These are phyloP conservation scores for Psophocarpus tetragonolobus DNA, from an alignment of 306 rosid species.

Conservation along the genomic window DNA sequence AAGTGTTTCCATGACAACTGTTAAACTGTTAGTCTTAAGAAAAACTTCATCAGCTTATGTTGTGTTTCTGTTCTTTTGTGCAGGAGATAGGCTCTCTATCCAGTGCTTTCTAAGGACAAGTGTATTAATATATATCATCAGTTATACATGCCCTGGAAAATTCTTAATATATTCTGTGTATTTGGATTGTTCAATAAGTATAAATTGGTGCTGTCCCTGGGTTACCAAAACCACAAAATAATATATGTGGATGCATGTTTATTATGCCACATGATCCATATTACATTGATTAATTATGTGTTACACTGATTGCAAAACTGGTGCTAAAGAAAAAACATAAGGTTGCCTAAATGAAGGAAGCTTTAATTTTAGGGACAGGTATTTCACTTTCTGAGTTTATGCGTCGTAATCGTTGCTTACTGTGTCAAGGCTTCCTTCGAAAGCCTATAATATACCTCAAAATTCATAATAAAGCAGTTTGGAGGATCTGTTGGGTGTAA, in stretches of 20 bases:
- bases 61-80: slow-evolving; percentile 16
- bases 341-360: not conserved
- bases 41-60: slow-evolving; percentile 22
- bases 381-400: not conserved
- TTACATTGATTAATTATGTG: no score
- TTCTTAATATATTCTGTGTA: slow-evolving; percentile 1
- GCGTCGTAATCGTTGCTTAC: not conserved
- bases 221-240: not conserved
- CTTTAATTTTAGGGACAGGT: no score
- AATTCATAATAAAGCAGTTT: no score
- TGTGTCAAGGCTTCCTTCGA: not conserved
- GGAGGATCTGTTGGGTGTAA: no score
- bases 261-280: no score
- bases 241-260: slow-evolving; percentile 22
- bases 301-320: no score
- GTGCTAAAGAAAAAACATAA: not conserved
- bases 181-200: slow-evolving; percentile 31
- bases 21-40: not conserved
- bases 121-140: slow-evolving; percentile 5
- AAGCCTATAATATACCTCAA: no score
- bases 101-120: slow-evolving; percentile 6
- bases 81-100: slow-evolving; percentile 20
- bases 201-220: not conserved
- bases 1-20: not conserved
- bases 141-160: not conserved